Evolutionary conservation across 805 yeast species (phyloP).

Genomic region (Yamadazyma scolyti): DNA sequence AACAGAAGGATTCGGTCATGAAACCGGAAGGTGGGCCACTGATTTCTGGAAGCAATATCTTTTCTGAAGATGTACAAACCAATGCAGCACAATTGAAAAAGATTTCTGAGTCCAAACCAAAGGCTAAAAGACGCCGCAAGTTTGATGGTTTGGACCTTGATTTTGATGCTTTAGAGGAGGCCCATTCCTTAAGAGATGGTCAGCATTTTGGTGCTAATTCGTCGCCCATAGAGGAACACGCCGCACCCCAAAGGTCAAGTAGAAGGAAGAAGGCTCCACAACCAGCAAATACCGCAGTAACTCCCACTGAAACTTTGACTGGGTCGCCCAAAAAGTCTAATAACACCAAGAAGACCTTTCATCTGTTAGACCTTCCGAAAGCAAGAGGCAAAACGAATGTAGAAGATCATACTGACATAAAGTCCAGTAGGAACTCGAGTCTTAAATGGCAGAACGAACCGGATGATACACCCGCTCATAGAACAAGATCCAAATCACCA

Average conservation of each 20-base stretch:
- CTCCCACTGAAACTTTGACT: slow-evolving; percentile 1
- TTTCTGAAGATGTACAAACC: no score
- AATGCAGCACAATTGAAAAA: no score
- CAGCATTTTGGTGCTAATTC: slow-evolving; percentile 14
- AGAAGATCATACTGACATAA: not conserved
- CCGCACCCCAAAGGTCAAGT: no score
- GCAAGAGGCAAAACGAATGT: not conserved
- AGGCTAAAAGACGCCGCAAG: no score
- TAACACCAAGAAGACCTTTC: not conserved
- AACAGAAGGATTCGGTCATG: no score
- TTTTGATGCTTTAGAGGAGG: slow-evolving; percentile 17
- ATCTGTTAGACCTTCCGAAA: not conserved
- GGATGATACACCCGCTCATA: slow-evolving; percentile 22
- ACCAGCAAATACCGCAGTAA: no score
- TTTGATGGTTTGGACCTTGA: slow-evolving; percentile 19
- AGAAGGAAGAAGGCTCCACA: no score
- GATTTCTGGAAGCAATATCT: no score
- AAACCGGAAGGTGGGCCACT: no score
- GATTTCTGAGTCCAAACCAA: no score
- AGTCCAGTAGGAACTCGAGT: not conserved
- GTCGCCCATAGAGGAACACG: not conserved
- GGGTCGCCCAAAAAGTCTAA: slow-evolving; percentile 3
- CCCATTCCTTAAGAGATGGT: slow-evolving; percentile 23
- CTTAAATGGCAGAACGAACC: not conserved
- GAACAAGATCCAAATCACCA: slow-evolving; percentile 36